These are phyloP conservation scores for Petasospora fabianii DNA, from an alignment of 1,139 yeast genomes.

Conservation along the genomic window DNA sequence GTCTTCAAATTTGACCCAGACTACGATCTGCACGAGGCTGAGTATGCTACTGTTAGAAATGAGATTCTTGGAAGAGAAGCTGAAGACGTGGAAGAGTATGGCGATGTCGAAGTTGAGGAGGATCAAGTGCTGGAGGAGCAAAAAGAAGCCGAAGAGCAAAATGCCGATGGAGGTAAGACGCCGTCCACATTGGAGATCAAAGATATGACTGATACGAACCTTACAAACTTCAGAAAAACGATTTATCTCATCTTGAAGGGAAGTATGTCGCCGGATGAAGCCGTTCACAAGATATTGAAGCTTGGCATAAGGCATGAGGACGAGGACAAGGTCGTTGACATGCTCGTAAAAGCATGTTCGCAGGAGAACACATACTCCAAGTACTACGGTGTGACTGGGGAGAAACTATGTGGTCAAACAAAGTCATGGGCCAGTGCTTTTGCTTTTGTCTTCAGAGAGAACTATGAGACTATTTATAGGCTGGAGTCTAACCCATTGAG, in stretches of 20 bases:
- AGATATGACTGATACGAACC: conserved; percentile 69
- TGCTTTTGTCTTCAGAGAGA: conserved; percentile 47
- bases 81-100: conserved; percentile 29
- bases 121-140: conserved; percentile 28
- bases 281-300: conserved; percentile 76
- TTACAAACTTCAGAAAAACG: conserved; percentile 62
- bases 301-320: conserved; percentile 39
- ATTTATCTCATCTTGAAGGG: conserved; percentile 86
- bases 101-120: conserved; percentile 31
- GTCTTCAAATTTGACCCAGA: conserved; percentile 50
- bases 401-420: conserved; percentile 52
- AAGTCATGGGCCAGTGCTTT: conserved; percentile 57
- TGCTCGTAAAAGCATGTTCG: conserved; percentile 77
- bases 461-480: conserved; percentile 58
- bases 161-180: conserved; percentile 29
- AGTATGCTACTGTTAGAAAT: conserved; percentile 36
- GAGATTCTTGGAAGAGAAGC: conserved; percentile 46
- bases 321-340: conserved; percentile 56
- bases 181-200: conserved; percentile 33
- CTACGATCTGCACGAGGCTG: conserved; percentile 48
- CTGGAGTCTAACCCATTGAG: conserved; percentile 72
- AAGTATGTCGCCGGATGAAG: conserved; percentile 91
- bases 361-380: conserved; percentile 89
- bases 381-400: conserved; percentile 77
- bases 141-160: conserved; percentile 28